These are phyloP conservation scores for Chlorella sp. DNA, from an alignment of 139 green algal genomes.

Conservation along the genomic window DNA sequence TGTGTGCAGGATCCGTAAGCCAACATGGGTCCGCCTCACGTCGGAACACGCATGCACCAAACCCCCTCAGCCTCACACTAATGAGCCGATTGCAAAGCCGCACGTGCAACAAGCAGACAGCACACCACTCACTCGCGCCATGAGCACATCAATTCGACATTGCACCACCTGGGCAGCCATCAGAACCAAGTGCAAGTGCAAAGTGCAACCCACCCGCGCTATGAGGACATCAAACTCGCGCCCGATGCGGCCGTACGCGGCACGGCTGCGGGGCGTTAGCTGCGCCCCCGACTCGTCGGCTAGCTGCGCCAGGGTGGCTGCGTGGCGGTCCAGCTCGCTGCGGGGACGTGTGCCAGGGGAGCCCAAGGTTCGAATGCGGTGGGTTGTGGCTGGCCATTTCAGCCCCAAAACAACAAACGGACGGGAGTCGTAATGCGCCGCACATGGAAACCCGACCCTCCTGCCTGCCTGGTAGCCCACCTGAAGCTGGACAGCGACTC, in stretches of 20 bases:
- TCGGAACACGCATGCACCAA: background rate
- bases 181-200: background rate
- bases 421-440: too few relatives aligned
- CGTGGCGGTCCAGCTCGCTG: slow-evolving; percentile 1
- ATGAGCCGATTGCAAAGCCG: too few relatives aligned
- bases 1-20: too few relatives aligned
- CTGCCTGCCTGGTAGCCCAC: background rate
- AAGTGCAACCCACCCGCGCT: background rate
- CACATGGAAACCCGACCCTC: too few relatives aligned
- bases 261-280: slow-evolving; percentile 52
- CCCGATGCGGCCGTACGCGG: slow-evolving; percentile 51
- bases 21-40: too few relatives aligned
- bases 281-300: background rate
- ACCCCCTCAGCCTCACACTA: background rate
- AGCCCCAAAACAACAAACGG: too few relatives aligned
- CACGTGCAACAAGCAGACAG: background rate
- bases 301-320: slow-evolving; percentile 2
- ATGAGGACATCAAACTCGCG: slow-evolving; percentile 57
- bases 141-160: background rate
- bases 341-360: background rate
- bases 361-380: too few relatives aligned
- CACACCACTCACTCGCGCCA: background rate
- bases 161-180: background rate
- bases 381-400: too few relatives aligned
- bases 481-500: background rate